phyloP scores from a whole-genome alignment of 2,329 filamentous ascomycete species.

The Paracamarosporium sp. region DNA sequence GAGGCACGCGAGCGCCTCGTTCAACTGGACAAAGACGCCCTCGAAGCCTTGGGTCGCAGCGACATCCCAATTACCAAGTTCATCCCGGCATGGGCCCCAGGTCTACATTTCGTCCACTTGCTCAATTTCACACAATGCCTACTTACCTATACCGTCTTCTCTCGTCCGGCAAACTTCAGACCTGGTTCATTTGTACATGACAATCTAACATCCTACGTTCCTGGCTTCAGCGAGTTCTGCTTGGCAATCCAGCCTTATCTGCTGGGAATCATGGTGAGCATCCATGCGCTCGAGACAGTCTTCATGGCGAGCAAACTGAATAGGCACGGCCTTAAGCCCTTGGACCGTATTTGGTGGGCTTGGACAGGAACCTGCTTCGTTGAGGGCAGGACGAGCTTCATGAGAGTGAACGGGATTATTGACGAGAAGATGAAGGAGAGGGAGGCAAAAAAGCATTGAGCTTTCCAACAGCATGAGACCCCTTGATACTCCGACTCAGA shows the following conservation, averaged over 20 bases:
- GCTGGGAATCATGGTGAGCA: constrained; percentile 63
- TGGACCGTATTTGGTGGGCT: constrained; percentile 58
- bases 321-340: constrained; percentile 59
- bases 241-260: constrained; percentile 66
- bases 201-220: constrained; percentile 55
- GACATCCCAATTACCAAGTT: constrained; percentile 62
- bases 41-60: constrained; percentile 66
- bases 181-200: constrained; percentile 43
- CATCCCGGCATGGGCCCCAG: constrained; percentile 52
- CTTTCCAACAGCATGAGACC: background rate
- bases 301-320: constrained; percentile 56
- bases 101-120: constrained; percentile 51
- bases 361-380: constrained; percentile 62
- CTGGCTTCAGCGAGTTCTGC: constrained; percentile 65
- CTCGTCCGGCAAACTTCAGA: constrained; percentile 36
- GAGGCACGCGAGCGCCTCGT: constrained; percentile 76
- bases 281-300: constrained; percentile 71
- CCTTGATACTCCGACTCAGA: background rate
- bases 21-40: constrained; percentile 70
- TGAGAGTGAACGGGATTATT: constrained; percentile 44
- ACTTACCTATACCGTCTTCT: constrained; percentile 37
- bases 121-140: constrained; percentile 59
- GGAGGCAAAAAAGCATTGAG: constrained; percentile 42
- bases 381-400: constrained; percentile 59
- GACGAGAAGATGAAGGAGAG: constrained; percentile 36